Evolutionary conservation across 495 filamentous ascomycete genomes (phyloP).

Genomic region (Penicillium argentinense): DNA sequence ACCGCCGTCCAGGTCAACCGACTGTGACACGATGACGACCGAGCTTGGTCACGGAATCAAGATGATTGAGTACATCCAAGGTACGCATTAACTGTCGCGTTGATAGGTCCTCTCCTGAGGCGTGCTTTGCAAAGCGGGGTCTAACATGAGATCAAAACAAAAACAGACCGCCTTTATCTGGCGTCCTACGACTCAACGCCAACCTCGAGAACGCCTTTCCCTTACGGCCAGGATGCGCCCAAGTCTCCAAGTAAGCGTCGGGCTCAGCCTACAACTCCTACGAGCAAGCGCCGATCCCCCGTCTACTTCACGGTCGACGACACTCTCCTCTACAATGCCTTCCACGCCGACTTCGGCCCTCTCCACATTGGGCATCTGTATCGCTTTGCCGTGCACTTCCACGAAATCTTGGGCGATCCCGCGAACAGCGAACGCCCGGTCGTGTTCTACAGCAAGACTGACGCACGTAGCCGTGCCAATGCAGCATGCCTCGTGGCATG

Average conservation of each 20-base stretch:
- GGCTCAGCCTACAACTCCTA: constrained; percentile 55
- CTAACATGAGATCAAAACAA: constrained; percentile 11
- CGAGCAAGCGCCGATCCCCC: constrained; percentile 58
- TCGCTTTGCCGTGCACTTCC: constrained; percentile 89
- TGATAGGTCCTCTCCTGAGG: not conserved
- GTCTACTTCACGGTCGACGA: constrained; percentile 97
- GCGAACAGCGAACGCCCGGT: constrained; percentile 80
- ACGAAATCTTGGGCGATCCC: constrained; percentile 88
- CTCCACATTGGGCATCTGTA: constrained; percentile 97
- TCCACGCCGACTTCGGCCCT: constrained; percentile 97
- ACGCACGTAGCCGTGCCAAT: constrained; percentile 93
- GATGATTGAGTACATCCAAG: constrained; percentile 78
- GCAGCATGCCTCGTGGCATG: constrained; percentile 93
- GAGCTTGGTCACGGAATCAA: constrained; percentile 59
- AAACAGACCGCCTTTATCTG: constrained; percentile 86
- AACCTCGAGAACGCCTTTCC: constrained; percentile 78
- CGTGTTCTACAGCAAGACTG: constrained; percentile 91
- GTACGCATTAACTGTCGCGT: constrained; percentile 36
- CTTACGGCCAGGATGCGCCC: constrained; percentile 64
- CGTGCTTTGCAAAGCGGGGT: constrained; percentile 2
- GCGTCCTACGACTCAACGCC: constrained; percentile 87
- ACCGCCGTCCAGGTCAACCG: constrained; percentile 7
- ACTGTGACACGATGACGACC: constrained; percentile 32
- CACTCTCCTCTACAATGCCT: constrained; percentile 91
- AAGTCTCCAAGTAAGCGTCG: constrained; percentile 74